These are phyloP conservation scores for Aspergillus awamori DNA, from an alignment of 2,329 filamentous ascomycete genomes.

Conservation along the genomic window DNA sequence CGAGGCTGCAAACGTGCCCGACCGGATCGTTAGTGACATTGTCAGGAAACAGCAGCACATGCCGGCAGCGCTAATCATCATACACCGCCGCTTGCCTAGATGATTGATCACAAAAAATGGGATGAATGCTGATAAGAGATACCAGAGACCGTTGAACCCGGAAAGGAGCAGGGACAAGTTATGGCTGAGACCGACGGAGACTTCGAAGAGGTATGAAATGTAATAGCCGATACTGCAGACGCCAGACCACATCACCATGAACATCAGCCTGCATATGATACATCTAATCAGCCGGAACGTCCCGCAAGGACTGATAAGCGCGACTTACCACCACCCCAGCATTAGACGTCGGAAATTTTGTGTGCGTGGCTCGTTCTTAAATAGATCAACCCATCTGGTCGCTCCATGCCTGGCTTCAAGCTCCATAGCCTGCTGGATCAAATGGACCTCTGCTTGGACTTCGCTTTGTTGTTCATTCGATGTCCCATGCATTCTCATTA, in stretches of 20 bases:
- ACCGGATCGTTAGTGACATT: constrained; percentile 45
- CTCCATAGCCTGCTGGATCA: neutral
- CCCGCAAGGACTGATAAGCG: neutral
- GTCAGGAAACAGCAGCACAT: constrained; percentile 51
- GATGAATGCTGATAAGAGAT: constrained; percentile 20
- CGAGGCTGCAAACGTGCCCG: constrained; percentile 42
- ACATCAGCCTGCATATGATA: constrained; percentile 12
- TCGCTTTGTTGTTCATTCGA: neutral
- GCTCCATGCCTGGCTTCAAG: neutral
- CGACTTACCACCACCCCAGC: neutral
- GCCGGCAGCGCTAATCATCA: constrained; percentile 48
- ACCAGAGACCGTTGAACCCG: constrained; percentile 1
- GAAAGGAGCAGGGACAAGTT: constrained; percentile 10
- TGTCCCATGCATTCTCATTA: neutral
- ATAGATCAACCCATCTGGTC: neutral
- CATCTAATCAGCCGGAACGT: neutral
- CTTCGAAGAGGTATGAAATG: constrained; percentile 10
- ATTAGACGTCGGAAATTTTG: neutral
- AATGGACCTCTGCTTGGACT: neutral
- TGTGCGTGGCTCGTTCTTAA: neutral
- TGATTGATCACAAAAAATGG: constrained; percentile 49
- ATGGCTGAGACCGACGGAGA: neutral
- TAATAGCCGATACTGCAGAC: constrained; percentile 22
- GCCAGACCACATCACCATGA: constrained; percentile 29
- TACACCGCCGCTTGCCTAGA: constrained; percentile 39